Evolutionary conservation across 192 early-diverging fungal species (phyloP), one percentile per base, ranked within the genome.

Genomic region (Dissophora globulifera): DNA sequence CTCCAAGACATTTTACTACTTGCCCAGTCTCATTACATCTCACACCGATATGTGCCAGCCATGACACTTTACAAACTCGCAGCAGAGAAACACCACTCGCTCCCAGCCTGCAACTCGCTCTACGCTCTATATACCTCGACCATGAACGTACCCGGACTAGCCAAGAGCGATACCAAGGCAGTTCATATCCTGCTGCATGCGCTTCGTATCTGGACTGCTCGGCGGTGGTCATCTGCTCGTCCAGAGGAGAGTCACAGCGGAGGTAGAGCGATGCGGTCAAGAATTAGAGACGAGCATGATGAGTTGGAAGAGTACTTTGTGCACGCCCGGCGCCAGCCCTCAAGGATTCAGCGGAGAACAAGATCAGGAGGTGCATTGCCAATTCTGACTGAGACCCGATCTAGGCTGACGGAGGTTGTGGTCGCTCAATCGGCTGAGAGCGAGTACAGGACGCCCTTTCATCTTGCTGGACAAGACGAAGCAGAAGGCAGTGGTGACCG

Each of bases 221-320:
- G 72, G 19, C 57, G 72, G 19, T 76, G 72, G 72, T 67, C 72
- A 1, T 50, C 43, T 13, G 42, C 62, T 31, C 23, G 50, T 0
- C 15, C 40, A 0, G 35, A 20, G 16, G 56, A 42, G n/a, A n/a
- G n/a, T n/a, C n/a, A n/a, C n/a, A n/a, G n/a, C n/a, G n/a, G n/a
- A 13, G 42, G 27, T 4, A 49, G 54, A 3, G 40, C 62, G 19
- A 48, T 27, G 33, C 17, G 71, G 25, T 75, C 63, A 1, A 52
- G 25, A 31, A 53, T 29, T 41, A 38, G 29, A 15, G 63, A 66
- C 30, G 63, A 76, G 3, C 41, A 67, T 32, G 63, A 61, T 25
- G 72, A 76, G 20, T 58, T 76, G 2, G 72, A 76, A 25, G 72
- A 76, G n/a, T 76, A 76, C n/a, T 76, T 76, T 62, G 58, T 64